Percentiles rank a stretch among this genome's conserved stretches.
These are phyloP conservation scores for Flaveria bidentis DNA, from an alignment of 129 eudicot species.

Conservation along the genomic window DNA sequence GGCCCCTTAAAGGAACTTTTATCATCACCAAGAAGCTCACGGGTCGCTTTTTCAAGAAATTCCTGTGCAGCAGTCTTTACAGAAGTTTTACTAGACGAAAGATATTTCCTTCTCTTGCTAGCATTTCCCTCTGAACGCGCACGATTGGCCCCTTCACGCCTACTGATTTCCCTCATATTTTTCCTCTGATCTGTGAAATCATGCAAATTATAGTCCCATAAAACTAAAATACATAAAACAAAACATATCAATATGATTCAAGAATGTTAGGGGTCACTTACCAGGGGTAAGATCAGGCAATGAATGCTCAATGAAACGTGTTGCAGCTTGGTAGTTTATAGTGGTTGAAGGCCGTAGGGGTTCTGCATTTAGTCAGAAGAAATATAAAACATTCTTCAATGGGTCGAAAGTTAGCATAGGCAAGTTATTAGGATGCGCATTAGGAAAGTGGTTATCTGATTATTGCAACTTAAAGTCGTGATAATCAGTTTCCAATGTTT, in stretches of 20 bases:
- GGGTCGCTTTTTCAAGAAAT: conserved; percentile 91
- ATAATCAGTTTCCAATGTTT: not conserved
- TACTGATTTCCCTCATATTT: conserved; percentile 79
- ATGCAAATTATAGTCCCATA: conserved; percentile 12
- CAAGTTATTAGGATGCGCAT: conserved; percentile 8
- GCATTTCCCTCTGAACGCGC: conserved; percentile 56
- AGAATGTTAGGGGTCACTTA: conserved; percentile 30
- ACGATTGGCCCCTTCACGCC: conserved; percentile 41
- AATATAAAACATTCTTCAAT: conserved; percentile 1
- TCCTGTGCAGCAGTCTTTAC: conserved; percentile 86
- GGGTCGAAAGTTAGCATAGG: not conserved
- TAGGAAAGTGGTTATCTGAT: not conserved
- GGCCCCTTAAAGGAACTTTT: conserved; percentile 75
- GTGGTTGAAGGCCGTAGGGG: conserved; percentile 78
- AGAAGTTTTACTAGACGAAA: conserved; percentile 53
- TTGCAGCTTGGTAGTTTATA: conserved; percentile 76
- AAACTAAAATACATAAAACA: not conserved
- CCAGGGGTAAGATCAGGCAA: conserved; percentile 87
- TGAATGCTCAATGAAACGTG: conserved; percentile 92
- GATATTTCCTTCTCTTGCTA: conserved; percentile 78
- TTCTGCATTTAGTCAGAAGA: conserved; percentile 43
- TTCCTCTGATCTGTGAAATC: conserved; percentile 70
- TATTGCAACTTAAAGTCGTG: conserved; percentile 1
- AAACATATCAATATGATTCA: not conserved
- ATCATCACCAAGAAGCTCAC: conserved; percentile 86